A percentile compares a stretch with the other conserved stretches of the same genome.
phyloP scores from a whole-genome alignment of 306 rosid species.

The Gynostemma pentaphyllum region DNA sequence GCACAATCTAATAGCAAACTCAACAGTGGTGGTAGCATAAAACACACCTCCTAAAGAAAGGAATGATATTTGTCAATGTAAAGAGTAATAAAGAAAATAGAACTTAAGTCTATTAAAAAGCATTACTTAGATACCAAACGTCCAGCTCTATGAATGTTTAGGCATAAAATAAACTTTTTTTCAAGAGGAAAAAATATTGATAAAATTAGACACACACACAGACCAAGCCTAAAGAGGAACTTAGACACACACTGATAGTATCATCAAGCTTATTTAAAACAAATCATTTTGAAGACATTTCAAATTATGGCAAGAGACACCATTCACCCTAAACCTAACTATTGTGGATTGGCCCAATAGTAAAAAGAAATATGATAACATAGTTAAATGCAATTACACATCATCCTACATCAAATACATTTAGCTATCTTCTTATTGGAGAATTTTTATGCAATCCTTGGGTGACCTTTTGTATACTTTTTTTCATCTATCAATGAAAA shows the following conservation, averaged over 20 bases:
- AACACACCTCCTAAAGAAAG: conserved; percentile 84
- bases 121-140: neutral
- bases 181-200: neutral
- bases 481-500: too few species aligned
- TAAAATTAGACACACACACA: neutral
- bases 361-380: neutral
- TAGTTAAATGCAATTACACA: neutral
- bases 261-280: neutral
- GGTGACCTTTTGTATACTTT: too few species aligned
- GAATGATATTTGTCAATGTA: conserved; percentile 9
- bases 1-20: conserved; percentile 94
- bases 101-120: neutral
- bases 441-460: too few species aligned
- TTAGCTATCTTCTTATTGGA: neutral
- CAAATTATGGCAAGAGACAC: neutral
- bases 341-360: neutral
- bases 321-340: neutral
- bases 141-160: neutral
- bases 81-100: conserved; percentile 9
- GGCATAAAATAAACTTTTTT: neutral
- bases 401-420: too few species aligned
- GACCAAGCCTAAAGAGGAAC: neutral
- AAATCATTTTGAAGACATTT: neutral
- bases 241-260: neutral
- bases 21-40: conserved; percentile 89